phyloP scores from a whole-genome alignment of 495 filamentous ascomycete species.

The Penicillium argentinense region DNA sequence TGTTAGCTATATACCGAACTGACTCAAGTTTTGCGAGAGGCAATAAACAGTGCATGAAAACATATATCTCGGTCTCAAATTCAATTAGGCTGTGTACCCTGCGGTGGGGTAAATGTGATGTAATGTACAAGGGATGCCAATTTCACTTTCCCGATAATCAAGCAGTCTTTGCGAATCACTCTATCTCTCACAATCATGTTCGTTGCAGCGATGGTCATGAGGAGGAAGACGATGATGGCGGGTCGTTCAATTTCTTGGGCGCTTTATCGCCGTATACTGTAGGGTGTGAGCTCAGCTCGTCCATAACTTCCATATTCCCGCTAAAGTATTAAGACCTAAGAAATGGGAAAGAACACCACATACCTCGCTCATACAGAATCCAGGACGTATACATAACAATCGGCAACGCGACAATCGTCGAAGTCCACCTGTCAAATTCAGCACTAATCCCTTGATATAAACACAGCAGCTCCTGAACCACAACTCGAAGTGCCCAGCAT shows the following conservation, averaged over 20 bases:
- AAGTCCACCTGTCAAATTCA: conserved; percentile 39
- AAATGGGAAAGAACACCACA: no score
- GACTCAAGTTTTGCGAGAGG: no score
- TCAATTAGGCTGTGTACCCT: no score
- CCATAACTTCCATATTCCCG: neutral
- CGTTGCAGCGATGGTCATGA: neutral
- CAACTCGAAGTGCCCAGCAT: neutral
- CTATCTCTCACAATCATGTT: neutral
- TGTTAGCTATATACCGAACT: no score
- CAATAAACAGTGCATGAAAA: no score
- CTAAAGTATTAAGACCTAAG: neutral
- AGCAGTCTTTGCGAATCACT: no score
- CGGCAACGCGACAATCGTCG: conserved; percentile 52
- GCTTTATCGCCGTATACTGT: neutral
- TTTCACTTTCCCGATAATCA: no score
- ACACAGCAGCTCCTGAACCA: neutral
- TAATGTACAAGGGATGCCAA: no score
- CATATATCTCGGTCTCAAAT: no score
- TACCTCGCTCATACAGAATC: conserved; percentile 26
- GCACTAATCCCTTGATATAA: neutral
- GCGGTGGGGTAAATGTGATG: no score
- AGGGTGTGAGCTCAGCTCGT: no score
- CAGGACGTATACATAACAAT: conserved; percentile 46
- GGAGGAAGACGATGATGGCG: neutral
- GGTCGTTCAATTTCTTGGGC: neutral